Percentiles rank a stretch among this genome's conserved stretches.
These are phyloP conservation scores for Pochonia chlamydosporia DNA, from an alignment of 2,329 filamentous ascomycete genomes.

Conservation along the genomic window DNA sequence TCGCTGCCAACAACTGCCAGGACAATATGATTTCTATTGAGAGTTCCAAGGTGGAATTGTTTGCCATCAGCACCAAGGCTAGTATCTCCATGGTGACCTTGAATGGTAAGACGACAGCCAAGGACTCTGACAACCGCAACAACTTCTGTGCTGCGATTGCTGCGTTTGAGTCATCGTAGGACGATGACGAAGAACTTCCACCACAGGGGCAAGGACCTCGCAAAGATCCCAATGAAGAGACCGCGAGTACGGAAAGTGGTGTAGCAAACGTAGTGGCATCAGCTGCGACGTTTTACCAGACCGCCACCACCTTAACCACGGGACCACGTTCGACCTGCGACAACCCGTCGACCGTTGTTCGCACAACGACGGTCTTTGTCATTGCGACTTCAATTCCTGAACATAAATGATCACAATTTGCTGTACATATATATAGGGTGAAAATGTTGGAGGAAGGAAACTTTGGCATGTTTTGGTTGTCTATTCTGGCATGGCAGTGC, in stretches of 20 bases:
- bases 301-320: neutral
- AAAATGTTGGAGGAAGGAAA: neutral
- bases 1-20: conserved; percentile 64
- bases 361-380: conserved; percentile 16
- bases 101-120: conserved; percentile 46
- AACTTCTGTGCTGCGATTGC: conserved; percentile 60
- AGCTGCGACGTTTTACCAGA: neutral
- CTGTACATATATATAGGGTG: conserved; percentile 14
- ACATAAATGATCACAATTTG: conserved; percentile 10
- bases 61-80: conserved; percentile 69
- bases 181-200: conserved; percentile 9
- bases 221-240: neutral
- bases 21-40: conserved; percentile 71
- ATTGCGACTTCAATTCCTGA: conserved; percentile 12
- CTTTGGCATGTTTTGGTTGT: neutral
- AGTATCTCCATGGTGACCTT: conserved; percentile 66
- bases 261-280: neutral
- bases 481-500: neutral
- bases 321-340: conserved; percentile 2
- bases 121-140: conserved; percentile 58
- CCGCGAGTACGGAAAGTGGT: neutral
- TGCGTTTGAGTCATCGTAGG: conserved; percentile 33
- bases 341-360: conserved; percentile 11
- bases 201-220: neutral
- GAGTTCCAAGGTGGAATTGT: conserved; percentile 59